These are phyloP conservation scores for Podila clonocystis DNA, from an alignment of 192 early-diverging fungal genomes.

Conservation along the genomic window DNA sequence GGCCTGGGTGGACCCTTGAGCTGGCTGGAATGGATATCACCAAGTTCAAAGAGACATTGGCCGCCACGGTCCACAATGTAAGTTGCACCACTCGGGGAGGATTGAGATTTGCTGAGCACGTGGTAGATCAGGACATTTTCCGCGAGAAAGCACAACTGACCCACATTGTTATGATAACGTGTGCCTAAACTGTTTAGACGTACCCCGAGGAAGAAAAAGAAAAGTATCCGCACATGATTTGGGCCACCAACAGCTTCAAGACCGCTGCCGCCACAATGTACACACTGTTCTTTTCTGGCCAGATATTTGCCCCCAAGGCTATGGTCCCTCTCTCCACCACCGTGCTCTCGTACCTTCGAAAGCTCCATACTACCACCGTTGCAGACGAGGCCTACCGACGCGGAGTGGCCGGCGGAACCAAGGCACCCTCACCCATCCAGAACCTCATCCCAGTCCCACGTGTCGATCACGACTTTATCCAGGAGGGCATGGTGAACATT, in stretches of 20 bases:
- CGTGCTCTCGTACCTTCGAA: slow-evolving; percentile 20
- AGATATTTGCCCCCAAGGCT: slow-evolving; percentile 59
- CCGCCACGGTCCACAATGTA: slow-evolving; percentile 61
- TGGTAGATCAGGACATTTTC: neutral
- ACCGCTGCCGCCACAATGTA: slow-evolving; percentile 64
- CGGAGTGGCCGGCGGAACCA: slow-evolving; percentile 23
- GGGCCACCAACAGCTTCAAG: slow-evolving; percentile 66
- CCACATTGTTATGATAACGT: neutral
- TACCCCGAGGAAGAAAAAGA: slow-evolving; percentile 43
- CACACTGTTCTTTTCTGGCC: slow-evolving; percentile 66
- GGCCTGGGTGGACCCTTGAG: slow-evolving; percentile 64
- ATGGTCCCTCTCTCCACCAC: slow-evolving; percentile 49
- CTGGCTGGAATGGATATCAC: slow-evolving; percentile 59
- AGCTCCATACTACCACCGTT: slow-evolving; percentile 15
- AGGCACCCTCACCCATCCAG: slow-evolving; percentile 33
- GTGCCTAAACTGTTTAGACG: slow-evolving; percentile 6
- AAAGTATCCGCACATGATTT: slow-evolving; percentile 66
- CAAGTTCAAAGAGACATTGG: slow-evolving; percentile 50
- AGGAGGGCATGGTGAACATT: slow-evolving; percentile 50
- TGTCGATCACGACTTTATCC: slow-evolving; percentile 24
- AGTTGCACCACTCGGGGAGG: neutral
- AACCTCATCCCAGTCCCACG: slow-evolving; percentile 31
- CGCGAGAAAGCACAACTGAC: neutral
- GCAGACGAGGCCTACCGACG: slow-evolving; percentile 38
- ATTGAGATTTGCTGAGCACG: neutral